Evolutionary conservation across 345 rosid species (phyloP), one percentile per base, ranked within the genome.

Genomic region (Dimocarpus longan): DNA sequence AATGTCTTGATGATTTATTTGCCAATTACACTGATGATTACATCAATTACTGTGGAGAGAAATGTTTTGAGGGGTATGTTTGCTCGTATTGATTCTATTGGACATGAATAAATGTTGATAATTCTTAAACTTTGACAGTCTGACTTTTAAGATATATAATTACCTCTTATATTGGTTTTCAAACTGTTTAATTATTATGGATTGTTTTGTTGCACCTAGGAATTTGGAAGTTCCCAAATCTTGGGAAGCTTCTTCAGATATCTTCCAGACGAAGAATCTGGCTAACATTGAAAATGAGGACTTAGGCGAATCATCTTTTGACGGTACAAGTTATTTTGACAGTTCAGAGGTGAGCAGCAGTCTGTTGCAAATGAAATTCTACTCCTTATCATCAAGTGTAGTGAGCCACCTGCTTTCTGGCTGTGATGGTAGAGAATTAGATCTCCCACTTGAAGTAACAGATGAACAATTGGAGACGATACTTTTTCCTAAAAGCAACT

Each of bases 401-500:
- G 88, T 75, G 19, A 82, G 68, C 11, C 80, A 82, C 76, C 76
- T 88, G 86, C 89, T 90, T 24, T 74, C 86, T 66, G 79, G 78
- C 48, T 24, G 69, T 22, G 87, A 79, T 56, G 88, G 88, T 22
- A 77, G 60, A 48, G 85, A 88, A 68, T n/a, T 85, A 44, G 87
- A 86, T 6, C 86, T 85, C 32, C 93, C 91, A 1, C 81, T 90
- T 74, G 90, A 89, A 82, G 81, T 82, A 18, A 86, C 88, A 6
- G 87, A 80, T 22, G 82, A 87, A 50, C 87, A 86, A 46, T 42
- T 24, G 5, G 88, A 83, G 66, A 82, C 87, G 11, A 85, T 87
- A 54, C 11, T 43, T 39, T 84, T 81, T 12, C 84, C 73, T 7
- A 82, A 57, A 82, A 87, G 87, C 72, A 78, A 83, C 5, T 87